phyloP scores from a whole-genome alignment of 257 asterid genomes.

The Solanum piurae region DNA sequence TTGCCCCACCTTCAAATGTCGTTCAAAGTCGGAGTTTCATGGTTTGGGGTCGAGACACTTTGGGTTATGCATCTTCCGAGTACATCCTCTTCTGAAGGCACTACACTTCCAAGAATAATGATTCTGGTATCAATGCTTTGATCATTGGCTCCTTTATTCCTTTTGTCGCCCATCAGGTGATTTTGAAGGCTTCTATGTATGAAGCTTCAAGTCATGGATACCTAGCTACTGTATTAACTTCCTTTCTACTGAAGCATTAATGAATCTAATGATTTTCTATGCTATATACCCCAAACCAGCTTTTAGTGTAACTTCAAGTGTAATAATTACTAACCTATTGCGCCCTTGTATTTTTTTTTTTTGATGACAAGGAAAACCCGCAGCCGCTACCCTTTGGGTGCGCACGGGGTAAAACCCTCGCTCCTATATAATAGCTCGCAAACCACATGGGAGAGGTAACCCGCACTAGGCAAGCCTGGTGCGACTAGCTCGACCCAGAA shows the following conservation, averaged over 20 bases:
- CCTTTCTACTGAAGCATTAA: not conserved
- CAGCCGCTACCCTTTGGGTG: too few relatives aligned
- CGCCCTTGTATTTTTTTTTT: not conserved
- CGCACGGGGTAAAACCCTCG: too few relatives aligned
- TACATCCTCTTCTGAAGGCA: not conserved
- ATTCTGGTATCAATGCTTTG: not conserved
- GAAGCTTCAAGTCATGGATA: not conserved
- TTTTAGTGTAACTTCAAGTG: not conserved
- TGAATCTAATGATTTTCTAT: too few relatives aligned
- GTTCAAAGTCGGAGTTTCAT: not conserved
- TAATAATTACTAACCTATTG: not conserved
- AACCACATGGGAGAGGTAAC: too few relatives aligned
- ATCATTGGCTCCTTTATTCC: not conserved
- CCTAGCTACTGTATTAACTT: not conserved
- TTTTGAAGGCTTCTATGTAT: not conserved
- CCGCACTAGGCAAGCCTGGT: too few relatives aligned
- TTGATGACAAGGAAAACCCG: too few relatives aligned
- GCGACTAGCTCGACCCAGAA: too few relatives aligned
- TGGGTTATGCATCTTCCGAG: not conserved
- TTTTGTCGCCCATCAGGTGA: not conserved
- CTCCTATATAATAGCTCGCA: too few relatives aligned
- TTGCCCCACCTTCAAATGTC: not conserved
- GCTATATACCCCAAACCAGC: not conserved
- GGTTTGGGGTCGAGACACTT: not conserved
- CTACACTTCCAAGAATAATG: not conserved